Base-by-base conservation (phyloP, 192 early-diverging fungal species). In the Gorgonomyces haynaldii region DNA sequence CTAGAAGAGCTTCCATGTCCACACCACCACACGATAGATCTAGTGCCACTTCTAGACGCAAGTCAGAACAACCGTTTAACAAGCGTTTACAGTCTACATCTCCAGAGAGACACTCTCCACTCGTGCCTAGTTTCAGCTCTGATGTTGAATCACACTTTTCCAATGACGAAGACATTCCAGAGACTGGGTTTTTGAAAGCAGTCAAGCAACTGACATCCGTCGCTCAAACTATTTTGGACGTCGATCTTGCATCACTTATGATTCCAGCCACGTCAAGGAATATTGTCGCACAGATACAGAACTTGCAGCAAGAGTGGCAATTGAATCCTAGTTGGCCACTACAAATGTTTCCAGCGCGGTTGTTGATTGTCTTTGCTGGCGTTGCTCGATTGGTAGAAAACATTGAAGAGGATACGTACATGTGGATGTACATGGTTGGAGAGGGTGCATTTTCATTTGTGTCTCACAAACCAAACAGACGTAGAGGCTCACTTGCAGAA, bases 351-450 rank as follows among this genome's bases (percentile, higher is more conserved):
- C 65, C 74, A 2, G 72, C 85, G 1, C 61, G 78, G 25, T 54
- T 86, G 1, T 50, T 89, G 24, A 63, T 88, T 34, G 76, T 72
- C 12, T 82, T 89, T 54, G 81, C 84, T 13, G 72, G 67, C 9
- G 66, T 89, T 15, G 85, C 81, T 12, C 65, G 87, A 27, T 64
- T 88, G 16, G 72, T 89, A 1, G 81, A 88, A 54, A 78, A 79
- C 64, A 72, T 86, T 65, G 81, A 88, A 40, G 84, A 80, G 13
- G 84, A 88, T 54, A 64, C 70, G 4, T 64, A 61, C 8, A 71
- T 82, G 40, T 86, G 85, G 85, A 58, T 38, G 5, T 60, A 67
- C 32, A 46, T 67, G 24, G 54, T 46, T 49, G 53, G 52, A 42
- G 58, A 38, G 31, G n/a, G 35, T 61, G 22, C 44, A 42, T 23